Evolutionary conservation across 148 eudicot species (phyloP).

Genomic region (Diospyros lotus): DNA sequence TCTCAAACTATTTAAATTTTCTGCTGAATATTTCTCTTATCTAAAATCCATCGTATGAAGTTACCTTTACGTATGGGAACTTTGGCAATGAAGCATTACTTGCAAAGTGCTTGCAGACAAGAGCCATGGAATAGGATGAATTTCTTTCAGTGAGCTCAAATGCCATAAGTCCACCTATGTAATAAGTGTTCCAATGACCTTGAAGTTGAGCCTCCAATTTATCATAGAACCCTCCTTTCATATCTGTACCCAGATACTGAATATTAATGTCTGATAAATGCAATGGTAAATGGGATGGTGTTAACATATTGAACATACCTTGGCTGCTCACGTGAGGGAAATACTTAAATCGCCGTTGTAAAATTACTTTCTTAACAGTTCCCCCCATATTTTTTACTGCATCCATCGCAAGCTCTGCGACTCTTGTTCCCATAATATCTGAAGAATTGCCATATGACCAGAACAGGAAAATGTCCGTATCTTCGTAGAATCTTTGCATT

Average conservation of each 20-base stretch:
- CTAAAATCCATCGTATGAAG: not conserved
- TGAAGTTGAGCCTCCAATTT: constrained; percentile 42
- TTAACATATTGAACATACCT: constrained; percentile 19
- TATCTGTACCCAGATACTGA: constrained; percentile 23
- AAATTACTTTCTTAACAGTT: constrained; percentile 23
- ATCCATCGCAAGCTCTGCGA: constrained; percentile 35
- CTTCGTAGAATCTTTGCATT: constrained; percentile 47
- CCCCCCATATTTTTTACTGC: constrained; percentile 44
- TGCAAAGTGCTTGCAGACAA: constrained; percentile 44
- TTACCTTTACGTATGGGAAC: constrained; percentile 51
- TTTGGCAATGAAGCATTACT: constrained; percentile 23
- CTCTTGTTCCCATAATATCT: constrained; percentile 27
- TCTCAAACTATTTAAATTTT: not conserved
- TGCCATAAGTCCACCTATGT: constrained; percentile 48
- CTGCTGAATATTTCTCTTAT: not conserved
- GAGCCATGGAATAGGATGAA: constrained; percentile 40
- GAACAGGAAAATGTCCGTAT: constrained; percentile 43
- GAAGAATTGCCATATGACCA: constrained; percentile 53
- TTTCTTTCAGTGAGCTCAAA: constrained; percentile 59
- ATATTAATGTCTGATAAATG: not conserved
- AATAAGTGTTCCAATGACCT: constrained; percentile 43
- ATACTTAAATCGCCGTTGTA: constrained; percentile 47
- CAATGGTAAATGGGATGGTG: not conserved
- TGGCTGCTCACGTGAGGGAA: constrained; percentile 51
- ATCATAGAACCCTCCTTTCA: constrained; percentile 47